Base-by-base conservation (phyloP, 106 monocot species). In the Iris macrosiphon region DNA sequence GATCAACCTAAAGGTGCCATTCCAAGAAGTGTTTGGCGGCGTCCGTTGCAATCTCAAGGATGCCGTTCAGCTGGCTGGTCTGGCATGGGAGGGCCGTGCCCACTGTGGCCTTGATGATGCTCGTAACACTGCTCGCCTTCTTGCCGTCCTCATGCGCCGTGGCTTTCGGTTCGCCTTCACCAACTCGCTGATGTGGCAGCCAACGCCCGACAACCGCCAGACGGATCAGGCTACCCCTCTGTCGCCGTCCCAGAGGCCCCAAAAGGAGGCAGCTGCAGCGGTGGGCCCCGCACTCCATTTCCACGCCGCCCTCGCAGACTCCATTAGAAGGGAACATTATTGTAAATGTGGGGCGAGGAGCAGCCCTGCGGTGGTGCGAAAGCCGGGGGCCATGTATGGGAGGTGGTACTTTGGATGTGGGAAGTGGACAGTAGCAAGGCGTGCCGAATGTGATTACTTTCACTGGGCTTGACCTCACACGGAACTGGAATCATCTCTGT, bases 71-170 rank as follows among this genome's bases (percentile, higher is more conserved):
- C 66, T 77, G 15, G 81, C 95, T 22, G 95, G 95, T 21, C 60
- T 95, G 10, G 19, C 68, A 37, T 89, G 85, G 89, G 95, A 95
- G 61, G 95, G 95, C 12, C 85, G 95, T 19, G 72, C 89, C 7
- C 95, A 95, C 55, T 95, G 82, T 33, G 89, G 95, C 55, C 89
- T 95, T 22, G 95, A 95, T 31, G 95, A 95, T 53, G 95, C 95
- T 20, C 76, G 95, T 53, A 95, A 95, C 65, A 95, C 95, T 15
- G 95, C 95, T 11, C 79, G 79, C 22, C 89, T 95, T 35, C 81
- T 95, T 10, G 39, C 82, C 12, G 61, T 52, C 14, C 60, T 95
- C 38, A 95, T 95, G 95, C 68, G 41, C 44, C 70, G 60, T 1
- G 94, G 95, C 41, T 74, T 81, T 67, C 84, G 72, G 30, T 79